A percentile compares a stretch with the other conserved stretches of the same genome.
These are phyloP conservation scores for Boletus bicolor DNA, from an alignment of 768 basidiomycete species.

Conservation along the genomic window DNA sequence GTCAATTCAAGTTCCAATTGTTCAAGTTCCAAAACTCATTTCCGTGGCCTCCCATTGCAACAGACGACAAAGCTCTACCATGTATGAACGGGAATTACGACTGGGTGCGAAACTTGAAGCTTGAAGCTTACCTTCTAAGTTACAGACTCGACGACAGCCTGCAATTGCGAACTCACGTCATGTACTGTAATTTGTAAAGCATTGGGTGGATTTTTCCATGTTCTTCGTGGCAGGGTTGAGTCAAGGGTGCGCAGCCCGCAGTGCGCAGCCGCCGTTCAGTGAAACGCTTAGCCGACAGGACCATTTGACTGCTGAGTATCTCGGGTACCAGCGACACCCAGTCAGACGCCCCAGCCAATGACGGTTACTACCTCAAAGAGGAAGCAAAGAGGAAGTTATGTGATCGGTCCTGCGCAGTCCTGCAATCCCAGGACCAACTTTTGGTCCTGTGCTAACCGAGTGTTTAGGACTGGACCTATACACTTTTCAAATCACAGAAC, in stretches of 20 bases:
- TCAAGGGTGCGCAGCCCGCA: constrained; percentile 7
- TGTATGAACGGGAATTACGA: background rate
- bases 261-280: background rate
- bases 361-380: too few species aligned
- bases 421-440: too few species aligned
- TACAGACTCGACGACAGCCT: background rate
- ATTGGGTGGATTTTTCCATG: background rate
- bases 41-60: background rate
- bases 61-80: background rate
- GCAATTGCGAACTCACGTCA: background rate
- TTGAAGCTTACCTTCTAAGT: background rate
- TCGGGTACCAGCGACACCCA: too few species aligned
- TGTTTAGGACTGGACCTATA: too few species aligned
- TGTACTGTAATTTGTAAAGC: background rate
- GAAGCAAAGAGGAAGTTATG: too few species aligned
- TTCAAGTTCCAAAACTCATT: background rate
- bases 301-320: too few species aligned
- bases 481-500: too few species aligned
- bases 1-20: too few species aligned
- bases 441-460: too few species aligned
- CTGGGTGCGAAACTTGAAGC: background rate
- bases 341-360: too few species aligned
- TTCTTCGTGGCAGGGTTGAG: background rate
- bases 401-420: too few species aligned
- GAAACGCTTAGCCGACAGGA: too few species aligned